Evolutionary conservation across 306 rosid genomes (phyloP), one percentile per base, ranked within the genome.

Genomic region (Hippophae rhamnoides): DNA sequence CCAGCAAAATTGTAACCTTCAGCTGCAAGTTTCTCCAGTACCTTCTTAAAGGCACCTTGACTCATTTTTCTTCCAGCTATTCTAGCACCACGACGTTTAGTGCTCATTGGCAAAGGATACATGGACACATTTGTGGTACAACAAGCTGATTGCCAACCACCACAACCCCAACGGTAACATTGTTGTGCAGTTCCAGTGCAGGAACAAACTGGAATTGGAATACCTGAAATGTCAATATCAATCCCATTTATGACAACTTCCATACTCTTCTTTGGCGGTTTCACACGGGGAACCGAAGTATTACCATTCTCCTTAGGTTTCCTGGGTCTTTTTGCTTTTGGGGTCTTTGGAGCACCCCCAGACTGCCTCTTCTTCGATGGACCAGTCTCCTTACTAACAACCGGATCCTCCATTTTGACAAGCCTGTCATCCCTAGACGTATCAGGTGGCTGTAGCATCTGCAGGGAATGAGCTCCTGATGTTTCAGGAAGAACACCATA

Each of bases 141-240:
- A 62, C 99, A 92, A n/a, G 99, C 93, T 49, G 96, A 92, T 63
- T 92, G 99, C 99, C 99, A 92, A 13, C 99, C 96, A 41, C 99
- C 99, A 54, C 90, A 88, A 7, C 99, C 99, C 99, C 99, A 92
- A 54, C 93, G 74, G 48, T 92, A 92, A 69, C 99, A 88, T 57
- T 92, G 99, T 65, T 88, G 95, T 64, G 96, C 81, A 10, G 73
- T 1, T 53, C 96, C 99, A 9, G 99, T 92, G 79, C 99, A 92
- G 0, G 99, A 85, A 73, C 99, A 92, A 62, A 88, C 83, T 1
- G 99, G 99, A 64, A 82, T 85, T 1, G 99, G 95, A 43, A 92
- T 83, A 41, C 90, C 79, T 0, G 96, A 85, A 66, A 92, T 71
- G 62, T 92, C 96, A 88, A 92, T 70, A 55, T 76, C 84, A 43